Conservation (phyloP, 2,329 filamentous ascomycete species). For the Escovopsis sp. region DNA sequence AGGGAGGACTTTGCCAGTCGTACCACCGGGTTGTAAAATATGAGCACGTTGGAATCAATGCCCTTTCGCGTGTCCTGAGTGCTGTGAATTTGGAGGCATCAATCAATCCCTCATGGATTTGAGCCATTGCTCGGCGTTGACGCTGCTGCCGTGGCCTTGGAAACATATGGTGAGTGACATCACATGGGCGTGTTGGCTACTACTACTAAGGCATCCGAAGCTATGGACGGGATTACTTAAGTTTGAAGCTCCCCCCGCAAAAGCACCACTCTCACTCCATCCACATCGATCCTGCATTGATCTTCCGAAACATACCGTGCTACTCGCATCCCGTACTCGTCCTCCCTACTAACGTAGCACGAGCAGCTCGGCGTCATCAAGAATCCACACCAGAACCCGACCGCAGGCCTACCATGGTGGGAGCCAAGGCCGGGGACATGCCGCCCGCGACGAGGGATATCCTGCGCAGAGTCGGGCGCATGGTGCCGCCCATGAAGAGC, state of each 20-base stretch:
- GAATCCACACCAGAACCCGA: too few species aligned
- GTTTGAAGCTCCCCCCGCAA: neutral
- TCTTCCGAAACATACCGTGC: too few species aligned
- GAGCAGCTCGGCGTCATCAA: too few species aligned
- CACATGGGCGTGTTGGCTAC: neutral
- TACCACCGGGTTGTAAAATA: conserved; percentile 46
- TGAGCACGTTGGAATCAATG: conserved; percentile 45
- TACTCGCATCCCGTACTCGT: too few species aligned
- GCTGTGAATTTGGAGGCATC: neutral
- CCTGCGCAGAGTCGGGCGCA: conserved; percentile 66
- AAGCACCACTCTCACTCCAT: too few species aligned
- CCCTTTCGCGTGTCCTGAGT: conserved; percentile 16
- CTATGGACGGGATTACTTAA: neutral
- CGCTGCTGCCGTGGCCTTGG: too few species aligned
- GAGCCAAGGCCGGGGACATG: conserved; percentile 30
- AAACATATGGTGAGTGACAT: neutral
- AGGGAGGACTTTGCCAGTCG: conserved; percentile 31
- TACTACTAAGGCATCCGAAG: too few species aligned
- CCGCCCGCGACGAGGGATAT: conserved; percentile 59
- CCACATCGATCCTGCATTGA: too few species aligned
- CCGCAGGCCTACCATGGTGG: too few species aligned
- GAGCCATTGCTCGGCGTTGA: neutral
- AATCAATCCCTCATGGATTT: neutral
- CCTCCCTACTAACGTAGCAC: too few species aligned
- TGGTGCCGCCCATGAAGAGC: conserved; percentile 89